Percentiles rank a stretch among this genome's conserved stretches.
phyloP scores from a whole-genome alignment of 306 rosid genomes.

The Amphicarpaea edgeworthii region DNA sequence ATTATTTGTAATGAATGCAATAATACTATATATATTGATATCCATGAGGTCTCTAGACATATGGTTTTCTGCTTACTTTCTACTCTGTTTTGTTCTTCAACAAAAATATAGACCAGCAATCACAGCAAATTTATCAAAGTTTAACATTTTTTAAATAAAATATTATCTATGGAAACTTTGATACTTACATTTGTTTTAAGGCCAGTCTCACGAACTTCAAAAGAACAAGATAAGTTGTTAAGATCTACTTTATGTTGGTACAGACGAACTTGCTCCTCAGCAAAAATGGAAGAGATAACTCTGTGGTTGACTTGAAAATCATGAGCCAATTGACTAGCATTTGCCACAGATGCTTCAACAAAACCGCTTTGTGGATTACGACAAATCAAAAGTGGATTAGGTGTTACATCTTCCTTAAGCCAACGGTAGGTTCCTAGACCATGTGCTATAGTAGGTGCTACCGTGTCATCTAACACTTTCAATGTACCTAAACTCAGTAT shows the following conservation, averaged over 20 bases:
- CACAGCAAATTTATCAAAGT: background rate
- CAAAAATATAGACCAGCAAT: background rate
- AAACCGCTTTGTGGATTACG: conserved; percentile 66
- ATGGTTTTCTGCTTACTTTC: no score
- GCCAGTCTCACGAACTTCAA: conserved; percentile 82
- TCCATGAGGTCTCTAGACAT: no score
- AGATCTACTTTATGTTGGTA: conserved; percentile 59
- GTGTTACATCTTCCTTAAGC: conserved; percentile 83
- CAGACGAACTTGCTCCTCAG: conserved; percentile 56
- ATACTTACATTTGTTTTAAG: conserved; percentile 66
- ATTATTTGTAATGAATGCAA: no score
- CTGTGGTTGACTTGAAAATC: conserved; percentile 66
- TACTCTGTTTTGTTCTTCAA: no score
- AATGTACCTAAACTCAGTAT: conserved; percentile 57
- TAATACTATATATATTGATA: no score
- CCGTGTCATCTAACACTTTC: conserved; percentile 49
- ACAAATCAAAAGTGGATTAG: conserved; percentile 61
- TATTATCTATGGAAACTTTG: conserved; percentile 23
- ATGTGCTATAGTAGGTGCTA: conserved; percentile 69
- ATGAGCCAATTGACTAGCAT: conserved; percentile 66
- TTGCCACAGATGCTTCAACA: conserved; percentile 76
- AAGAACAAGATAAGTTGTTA: conserved; percentile 56
- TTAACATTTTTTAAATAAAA: background rate
- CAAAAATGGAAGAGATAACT: conserved; percentile 51
- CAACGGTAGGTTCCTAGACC: conserved; percentile 93